Evolutionary conservation across 495 filamentous ascomycete species (phyloP).

Genomic region (Aspergillus taichungensis): DNA sequence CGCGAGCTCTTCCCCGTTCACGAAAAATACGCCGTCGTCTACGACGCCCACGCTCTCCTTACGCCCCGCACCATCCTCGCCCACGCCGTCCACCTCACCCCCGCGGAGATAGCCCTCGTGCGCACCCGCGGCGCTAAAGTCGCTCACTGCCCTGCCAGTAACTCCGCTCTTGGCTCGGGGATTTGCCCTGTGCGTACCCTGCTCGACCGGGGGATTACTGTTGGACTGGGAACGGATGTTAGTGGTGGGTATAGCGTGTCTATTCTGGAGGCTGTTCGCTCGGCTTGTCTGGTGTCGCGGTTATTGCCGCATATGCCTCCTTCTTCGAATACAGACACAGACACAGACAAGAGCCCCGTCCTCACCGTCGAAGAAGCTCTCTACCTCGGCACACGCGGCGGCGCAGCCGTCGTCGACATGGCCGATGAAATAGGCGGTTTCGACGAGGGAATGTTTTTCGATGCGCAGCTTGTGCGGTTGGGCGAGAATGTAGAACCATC

Average conservation of each 20-base stretch:
- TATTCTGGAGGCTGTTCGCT: conserved; percentile 69
- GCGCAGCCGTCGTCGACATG: conserved; percentile 64
- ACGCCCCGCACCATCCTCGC: conserved; percentile 71
- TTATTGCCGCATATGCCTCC: conserved; percentile 28
- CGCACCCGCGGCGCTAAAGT: conserved; percentile 52
- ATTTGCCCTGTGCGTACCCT: conserved; percentile 61
- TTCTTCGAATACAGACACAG: conserved; percentile 2
- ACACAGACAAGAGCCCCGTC: conserved; percentile 33
- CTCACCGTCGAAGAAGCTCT: conserved; percentile 79
- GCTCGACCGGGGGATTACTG: conserved; percentile 62
- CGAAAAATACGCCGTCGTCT: conserved; percentile 64
- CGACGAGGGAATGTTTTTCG: conserved; percentile 71
- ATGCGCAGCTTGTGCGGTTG: conserved; percentile 65
- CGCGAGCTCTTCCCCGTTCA: conserved; percentile 56
- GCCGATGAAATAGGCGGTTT: conserved; percentile 59
- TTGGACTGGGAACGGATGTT: conserved; percentile 86
- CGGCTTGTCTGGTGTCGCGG: conserved; percentile 66
- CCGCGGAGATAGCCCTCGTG: conserved; percentile 55
- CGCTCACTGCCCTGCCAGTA: conserved; percentile 79
- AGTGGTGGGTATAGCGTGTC: conserved; percentile 74
- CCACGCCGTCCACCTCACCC: conserved; percentile 70
- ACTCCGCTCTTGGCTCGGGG: conserved; percentile 70
- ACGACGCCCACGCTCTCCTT: conserved; percentile 63
- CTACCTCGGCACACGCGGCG: conserved; percentile 63
- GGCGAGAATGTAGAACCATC: conserved; percentile 3